Evolutionary conservation across 2,329 filamentous ascomycete genomes (phyloP), one percentile per base, ranked within the genome.

Genomic region (Pyricularia pennisetigena): DNA sequence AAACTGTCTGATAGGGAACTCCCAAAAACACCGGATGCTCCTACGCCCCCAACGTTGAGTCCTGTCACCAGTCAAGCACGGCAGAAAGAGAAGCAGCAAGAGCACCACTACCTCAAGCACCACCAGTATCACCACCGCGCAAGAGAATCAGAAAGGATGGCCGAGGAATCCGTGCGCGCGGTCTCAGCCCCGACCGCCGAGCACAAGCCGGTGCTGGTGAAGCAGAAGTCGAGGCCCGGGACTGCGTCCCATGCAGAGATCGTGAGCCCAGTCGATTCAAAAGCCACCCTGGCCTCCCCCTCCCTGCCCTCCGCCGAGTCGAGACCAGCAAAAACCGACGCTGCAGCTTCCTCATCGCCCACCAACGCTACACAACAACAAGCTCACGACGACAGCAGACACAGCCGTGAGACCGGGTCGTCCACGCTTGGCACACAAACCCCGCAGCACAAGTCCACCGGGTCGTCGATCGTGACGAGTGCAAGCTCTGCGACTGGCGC

Each of bases 381-480:
- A 49, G 73, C 76, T 68, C 73, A 75, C 69, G 78, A 74, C 28
- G 74, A 75, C 67, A 78, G 81, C 70, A 79, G 84, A 63, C 81
- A 80, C 71, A 86, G 85, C 72, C 81, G 83, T 65, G 84, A 85
- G 72, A 86, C 84, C 3, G 82, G 85, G 69, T 79, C 81, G 32
- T 84, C 83, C 26, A 76, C 78, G 14, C 85, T 82, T 73, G 82
- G 79, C 71, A 82, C 78, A 7, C 35, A 66, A 12, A 79, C 81
- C 10, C 83, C 82, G 67, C 82, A 82, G 67, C 83, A 79, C 66
- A 75, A 77, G 20, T 86, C 84, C 6, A 78, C 79, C 9, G 79
- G 84, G 69, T 85, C 84, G 0, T 87, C 85, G 3, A 81, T 81
- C 9, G 80, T 82, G 62, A 87, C 85, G 7, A 87, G 85, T 72